Base-by-base conservation (phyloP, 768 basidiomycete genomes). In the Podaxis carcinomalis region DNA sequence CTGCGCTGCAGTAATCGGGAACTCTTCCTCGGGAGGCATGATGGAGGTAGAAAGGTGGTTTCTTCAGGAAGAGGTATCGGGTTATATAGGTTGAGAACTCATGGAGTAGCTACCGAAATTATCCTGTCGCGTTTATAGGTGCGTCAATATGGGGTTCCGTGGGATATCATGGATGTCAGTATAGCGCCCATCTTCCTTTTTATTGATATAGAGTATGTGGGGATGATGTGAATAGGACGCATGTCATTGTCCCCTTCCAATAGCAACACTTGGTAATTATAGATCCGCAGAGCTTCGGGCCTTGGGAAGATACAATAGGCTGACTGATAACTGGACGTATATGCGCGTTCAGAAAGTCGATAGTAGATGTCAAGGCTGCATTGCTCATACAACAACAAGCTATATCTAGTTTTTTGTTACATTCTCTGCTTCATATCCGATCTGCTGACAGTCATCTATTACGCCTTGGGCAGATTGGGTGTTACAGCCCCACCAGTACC, bases 1-100 rank as follows among this genome's bases (percentile, higher is more conserved):
- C 44, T 61, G 59, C 3, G 59, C 59, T 36, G 59, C 53, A 3
- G 59, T 61, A 19, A 61, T 47, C 1, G 53, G 59, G 32, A 54
- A 61, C 9, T n/a, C 6, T 0, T 14, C 19, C 14, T 36, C 27
- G 10, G 51, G 19, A 3, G 35, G 4, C 52, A 54, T 54, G 52
- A 28, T 16, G n/a, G 52, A 21, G 19, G 36, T 21, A 5, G 11
- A 19, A 23, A 21, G 11, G 21, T 4, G 10, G 16, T 4, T 37
- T n/a, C 52, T 35, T 39, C 52, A 54, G 23, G 19, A 35, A 10
- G 36, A n/a, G 13, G 4, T 0, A n/a, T 44, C 19, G 21, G 52
- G 9, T n/a, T 10, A 37, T 11, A 9, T 14, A 36, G 9, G 25
- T 11, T 3, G 52, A n/a, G 52, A 21, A 23, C 14, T 13, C 21